Evolutionary conservation across 2,329 filamentous ascomycete species (phyloP).

Genomic region (Falciphora oryzae): DNA sequence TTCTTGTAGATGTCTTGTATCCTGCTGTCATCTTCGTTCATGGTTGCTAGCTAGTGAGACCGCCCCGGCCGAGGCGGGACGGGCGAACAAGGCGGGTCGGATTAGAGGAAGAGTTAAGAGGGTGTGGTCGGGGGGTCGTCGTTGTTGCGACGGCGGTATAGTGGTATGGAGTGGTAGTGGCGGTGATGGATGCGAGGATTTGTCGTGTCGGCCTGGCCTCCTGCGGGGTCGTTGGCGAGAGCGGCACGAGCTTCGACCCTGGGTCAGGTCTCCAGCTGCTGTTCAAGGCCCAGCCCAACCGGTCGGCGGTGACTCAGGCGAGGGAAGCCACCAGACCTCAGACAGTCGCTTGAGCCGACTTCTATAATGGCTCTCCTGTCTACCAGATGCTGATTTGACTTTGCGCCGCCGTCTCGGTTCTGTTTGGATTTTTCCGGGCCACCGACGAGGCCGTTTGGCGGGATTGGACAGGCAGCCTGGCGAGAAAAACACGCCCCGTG

Average conservation of each 20-base stretch:
- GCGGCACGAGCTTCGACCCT: not conserved
- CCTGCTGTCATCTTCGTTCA: slow-evolving; percentile 56
- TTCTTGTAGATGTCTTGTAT: slow-evolving; percentile 84
- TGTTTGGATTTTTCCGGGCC: not conserved
- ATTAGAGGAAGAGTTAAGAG: not conserved
- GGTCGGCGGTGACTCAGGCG: not conserved
- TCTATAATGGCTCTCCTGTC: not conserved
- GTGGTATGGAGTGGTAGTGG: slow-evolving; percentile 2
- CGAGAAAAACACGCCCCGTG: not conserved
- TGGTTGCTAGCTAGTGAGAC: slow-evolving; percentile 32
- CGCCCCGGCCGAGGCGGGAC: not conserved
- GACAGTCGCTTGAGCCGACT: not conserved
- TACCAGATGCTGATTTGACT: not conserved
- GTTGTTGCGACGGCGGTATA: slow-evolving; percentile 1
- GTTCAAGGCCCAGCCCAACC: not conserved
- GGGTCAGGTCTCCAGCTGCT: not conserved
- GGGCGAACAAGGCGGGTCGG: not conserved
- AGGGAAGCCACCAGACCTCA: not conserved
- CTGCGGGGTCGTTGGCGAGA: not conserved
- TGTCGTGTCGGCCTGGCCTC: too few relatives aligned
- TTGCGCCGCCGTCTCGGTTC: not conserved
- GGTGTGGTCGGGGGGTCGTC: not conserved
- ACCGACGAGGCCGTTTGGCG: not conserved
- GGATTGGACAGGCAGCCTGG: not conserved
- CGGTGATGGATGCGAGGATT: not conserved